Conservation (phyloP, 129 eudicot genomes). For the Helianthus tuberosus region DNA sequence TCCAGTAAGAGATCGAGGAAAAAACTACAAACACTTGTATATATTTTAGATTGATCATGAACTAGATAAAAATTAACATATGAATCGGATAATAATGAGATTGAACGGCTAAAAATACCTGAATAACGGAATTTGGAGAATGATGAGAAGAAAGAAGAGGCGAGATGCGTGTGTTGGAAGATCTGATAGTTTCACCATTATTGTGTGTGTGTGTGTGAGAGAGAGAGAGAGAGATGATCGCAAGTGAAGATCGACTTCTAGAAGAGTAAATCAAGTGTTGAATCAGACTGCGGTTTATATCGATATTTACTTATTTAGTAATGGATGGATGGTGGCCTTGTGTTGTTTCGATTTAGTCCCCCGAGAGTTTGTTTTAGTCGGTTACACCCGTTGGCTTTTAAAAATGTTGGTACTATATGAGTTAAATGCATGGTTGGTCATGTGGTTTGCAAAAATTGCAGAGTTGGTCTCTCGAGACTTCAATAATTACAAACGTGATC, state of each 20-base stretch:
- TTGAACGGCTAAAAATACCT: slow-evolving; percentile 41
- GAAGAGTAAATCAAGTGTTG: slow-evolving; percentile 10
- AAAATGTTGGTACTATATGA: no score
- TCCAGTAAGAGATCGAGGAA: background rate
- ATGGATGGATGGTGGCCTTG: background rate
- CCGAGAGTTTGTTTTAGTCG: background rate
- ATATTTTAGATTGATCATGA: background rate
- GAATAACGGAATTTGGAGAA: slow-evolving; percentile 91
- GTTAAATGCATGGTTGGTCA: no score
- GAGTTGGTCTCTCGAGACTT: no score
- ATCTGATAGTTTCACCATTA: slow-evolving; percentile 33
- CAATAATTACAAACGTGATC: no score
- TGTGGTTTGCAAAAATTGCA: no score
- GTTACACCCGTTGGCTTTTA: slow-evolving; percentile 5
- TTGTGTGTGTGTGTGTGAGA: background rate
- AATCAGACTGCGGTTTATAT: slow-evolving; percentile 14
- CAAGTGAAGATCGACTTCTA: slow-evolving; percentile 15
- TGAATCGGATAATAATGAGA: slow-evolving; percentile 16
- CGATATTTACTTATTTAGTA: background rate
- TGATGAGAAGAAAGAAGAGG: slow-evolving; percentile 67
- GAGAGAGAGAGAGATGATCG: slow-evolving; percentile 20
- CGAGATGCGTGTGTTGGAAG: slow-evolving; percentile 59
- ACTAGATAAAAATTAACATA: slow-evolving; percentile 15
- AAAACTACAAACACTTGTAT: background rate
- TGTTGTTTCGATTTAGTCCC: slow-evolving; percentile 18